Percentiles rank a stretch among this genome's conserved stretches.
Conservation (phyloP, 108 stramenopile genomes). For the Fragilaria crotonensis region DNA sequence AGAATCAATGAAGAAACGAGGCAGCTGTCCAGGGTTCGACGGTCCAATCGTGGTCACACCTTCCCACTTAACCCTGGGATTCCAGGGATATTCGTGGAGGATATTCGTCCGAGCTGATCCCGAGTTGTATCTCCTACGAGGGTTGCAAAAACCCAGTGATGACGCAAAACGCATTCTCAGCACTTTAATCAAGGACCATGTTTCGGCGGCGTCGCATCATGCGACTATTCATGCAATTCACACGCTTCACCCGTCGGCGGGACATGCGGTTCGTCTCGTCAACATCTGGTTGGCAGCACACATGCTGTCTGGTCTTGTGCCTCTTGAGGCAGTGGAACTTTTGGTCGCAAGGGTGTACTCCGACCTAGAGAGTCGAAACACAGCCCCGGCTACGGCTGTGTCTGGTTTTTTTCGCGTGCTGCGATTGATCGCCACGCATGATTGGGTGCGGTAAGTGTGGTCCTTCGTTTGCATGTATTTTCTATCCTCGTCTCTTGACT, state of each 20-base stretch:
- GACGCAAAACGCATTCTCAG: slow-evolving; percentile 40
- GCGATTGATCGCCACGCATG: slow-evolving; percentile 53
- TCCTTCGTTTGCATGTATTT: background rate
- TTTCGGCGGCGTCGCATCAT: slow-evolving; percentile 66
- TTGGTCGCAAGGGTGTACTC: slow-evolving; percentile 75
- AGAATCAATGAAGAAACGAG: slow-evolving; percentile 43
- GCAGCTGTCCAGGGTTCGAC: slow-evolving; percentile 25
- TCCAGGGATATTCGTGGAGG: slow-evolving; percentile 69
- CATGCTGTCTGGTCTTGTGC: slow-evolving; percentile 66
- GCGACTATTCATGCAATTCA: slow-evolving; percentile 72
- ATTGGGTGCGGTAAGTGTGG: slow-evolving; percentile 57
- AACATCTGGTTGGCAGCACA: slow-evolving; percentile 71
- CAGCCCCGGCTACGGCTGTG: slow-evolving; percentile 41
- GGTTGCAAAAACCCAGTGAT: slow-evolving; percentile 41
- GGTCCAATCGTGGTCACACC: slow-evolving; percentile 57
- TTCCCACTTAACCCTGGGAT: slow-evolving; percentile 56
- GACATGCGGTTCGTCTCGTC: slow-evolving; percentile 54
- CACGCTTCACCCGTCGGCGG: slow-evolving; percentile 70
- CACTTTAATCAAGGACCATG: slow-evolving; percentile 47
- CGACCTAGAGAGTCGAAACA: slow-evolving; percentile 33
- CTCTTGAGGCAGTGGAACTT: slow-evolving; percentile 68
- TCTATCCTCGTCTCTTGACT: too few species aligned
- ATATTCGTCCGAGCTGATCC: slow-evolving; percentile 74
- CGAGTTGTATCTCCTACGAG: slow-evolving; percentile 58
- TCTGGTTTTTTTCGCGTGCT: slow-evolving; percentile 69